Percentiles rank a stretch among this genome's conserved stretches.
phyloP scores from a whole-genome alignment of 2,329 filamentous ascomycete genomes.

The Juglanconis oblonga region DNA sequence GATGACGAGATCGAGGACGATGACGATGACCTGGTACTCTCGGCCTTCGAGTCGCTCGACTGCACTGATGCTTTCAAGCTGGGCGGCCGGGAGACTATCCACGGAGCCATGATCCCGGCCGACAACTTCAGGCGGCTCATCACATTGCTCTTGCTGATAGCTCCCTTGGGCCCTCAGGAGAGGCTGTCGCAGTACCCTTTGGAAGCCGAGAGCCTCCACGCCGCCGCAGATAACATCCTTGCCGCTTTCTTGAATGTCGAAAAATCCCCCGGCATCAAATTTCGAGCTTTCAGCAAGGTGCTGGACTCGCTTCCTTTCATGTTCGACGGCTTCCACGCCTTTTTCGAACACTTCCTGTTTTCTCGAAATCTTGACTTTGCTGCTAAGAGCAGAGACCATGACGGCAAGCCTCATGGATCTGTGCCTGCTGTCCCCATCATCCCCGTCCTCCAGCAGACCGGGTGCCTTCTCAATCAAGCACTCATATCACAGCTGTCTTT shows the following conservation, averaged over 20 bases:
- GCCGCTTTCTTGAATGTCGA: conserved; percentile 65
- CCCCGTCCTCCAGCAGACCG: conserved; percentile 47
- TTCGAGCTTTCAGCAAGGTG: conserved; percentile 57
- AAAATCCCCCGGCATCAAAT: conserved; percentile 60
- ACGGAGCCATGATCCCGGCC: conserved; percentile 67
- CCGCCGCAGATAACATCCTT: conserved; percentile 62
- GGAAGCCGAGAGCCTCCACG: conserved; percentile 56
- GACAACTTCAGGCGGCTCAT: conserved; percentile 71
- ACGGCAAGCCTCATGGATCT: conserved; percentile 20
- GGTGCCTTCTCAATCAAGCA: conserved; percentile 64
- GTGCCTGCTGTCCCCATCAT: conserved; percentile 19
- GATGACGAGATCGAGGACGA: conserved; percentile 40
- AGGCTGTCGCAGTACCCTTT: conserved; percentile 58
- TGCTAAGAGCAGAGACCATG: conserved; percentile 47
- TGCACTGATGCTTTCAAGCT: conserved; percentile 59
- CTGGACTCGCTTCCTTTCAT: conserved; percentile 62
- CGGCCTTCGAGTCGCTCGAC: conserved; percentile 66
- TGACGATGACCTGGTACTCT: conserved; percentile 63
- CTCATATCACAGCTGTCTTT: conserved; percentile 69
- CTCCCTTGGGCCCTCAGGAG: conserved; percentile 64
- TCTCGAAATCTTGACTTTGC: conserved; percentile 67
- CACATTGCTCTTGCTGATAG: conserved; percentile 66
- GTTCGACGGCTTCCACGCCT: conserved; percentile 63
- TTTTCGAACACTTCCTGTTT: conserved; percentile 76
- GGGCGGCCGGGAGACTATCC: conserved; percentile 46